Evolutionary conservation across 768 basidiomycete species (phyloP).

Genomic region (Tubosaeta sp.): DNA sequence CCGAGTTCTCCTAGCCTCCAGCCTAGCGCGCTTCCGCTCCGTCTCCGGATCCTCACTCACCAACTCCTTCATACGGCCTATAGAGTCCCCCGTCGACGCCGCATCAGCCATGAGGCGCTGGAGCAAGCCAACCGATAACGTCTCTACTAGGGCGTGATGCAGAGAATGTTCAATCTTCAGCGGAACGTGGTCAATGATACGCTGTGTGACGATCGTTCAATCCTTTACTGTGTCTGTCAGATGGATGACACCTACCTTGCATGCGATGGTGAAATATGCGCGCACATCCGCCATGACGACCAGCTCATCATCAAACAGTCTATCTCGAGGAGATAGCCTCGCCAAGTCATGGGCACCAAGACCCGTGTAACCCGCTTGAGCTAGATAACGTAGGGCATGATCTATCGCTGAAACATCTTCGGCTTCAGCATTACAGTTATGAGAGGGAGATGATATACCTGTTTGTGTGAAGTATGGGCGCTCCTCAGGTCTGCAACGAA

Average conservation of each 20-base stretch:
- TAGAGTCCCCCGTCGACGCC: conserved; percentile 7
- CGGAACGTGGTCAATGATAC: conserved; percentile 53
- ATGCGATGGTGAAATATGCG: conserved; percentile 54
- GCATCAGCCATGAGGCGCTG: conserved; percentile 26
- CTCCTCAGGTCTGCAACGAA: neutral
- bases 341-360: conserved; percentile 24
- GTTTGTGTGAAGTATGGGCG: neutral
- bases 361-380: conserved; percentile 26
- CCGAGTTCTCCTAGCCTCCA: conserved; percentile 10
- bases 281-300: conserved; percentile 51
- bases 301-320: conserved; percentile 40
- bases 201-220: conserved; percentile 22
- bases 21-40: too few species aligned
- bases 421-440: too few species aligned
- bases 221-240: neutral
- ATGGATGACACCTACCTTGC: conserved; percentile 36
- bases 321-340: conserved; percentile 22
- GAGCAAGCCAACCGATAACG: conserved; percentile 36
- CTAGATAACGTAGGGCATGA: conserved; percentile 24
- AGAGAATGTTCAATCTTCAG: conserved; percentile 37
- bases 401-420: neutral
- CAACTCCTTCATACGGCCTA: conserved; percentile 1
- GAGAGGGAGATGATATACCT: too few species aligned
- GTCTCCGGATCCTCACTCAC: conserved; percentile 31
- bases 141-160: conserved; percentile 26